Evolutionary conservation across 1,284 basidiomycete species (phyloP).

Genomic region (Hymenochaete sp.): DNA sequence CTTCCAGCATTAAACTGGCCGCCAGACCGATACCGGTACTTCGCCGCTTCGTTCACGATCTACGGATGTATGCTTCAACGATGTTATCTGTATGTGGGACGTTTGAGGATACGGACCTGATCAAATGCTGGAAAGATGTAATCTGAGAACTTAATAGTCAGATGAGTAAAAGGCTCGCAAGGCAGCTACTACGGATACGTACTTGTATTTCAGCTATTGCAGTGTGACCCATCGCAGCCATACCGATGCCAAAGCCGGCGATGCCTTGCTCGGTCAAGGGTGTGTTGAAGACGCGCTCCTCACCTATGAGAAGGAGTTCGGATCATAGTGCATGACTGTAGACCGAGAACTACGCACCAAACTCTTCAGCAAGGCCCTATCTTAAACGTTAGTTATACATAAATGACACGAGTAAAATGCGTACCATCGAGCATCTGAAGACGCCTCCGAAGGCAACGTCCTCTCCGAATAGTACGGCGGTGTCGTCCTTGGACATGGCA

Average conservation of each 20-base stretch:
- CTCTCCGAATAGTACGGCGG: slow-evolving; percentile 85
- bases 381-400: slow-evolving; percentile 22
- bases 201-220: slow-evolving; percentile 87
- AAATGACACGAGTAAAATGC: slow-evolving; percentile 17
- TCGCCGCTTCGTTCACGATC: slow-evolving; percentile 94
- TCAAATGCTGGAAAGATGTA: slow-evolving; percentile 92
- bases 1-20: slow-evolving; percentile 78
- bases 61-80: slow-evolving; percentile 29
- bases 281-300: slow-evolving; percentile 92
- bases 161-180: slow-evolving; percentile 1
- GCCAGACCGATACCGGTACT: slow-evolving; percentile 84
- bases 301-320: slow-evolving; percentile 38
- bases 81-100: slow-evolving; percentile 3
- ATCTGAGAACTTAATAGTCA: slow-evolving; percentile 52
- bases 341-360: slow-evolving; percentile 43
- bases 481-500: slow-evolving; percentile 78
- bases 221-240: slow-evolving; percentile 89
- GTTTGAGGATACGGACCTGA: slow-evolving; percentile 44
- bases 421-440: slow-evolving; percentile 79
- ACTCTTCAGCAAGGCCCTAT: slow-evolving; percentile 87
- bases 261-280: slow-evolving; percentile 93
- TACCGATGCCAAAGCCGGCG: slow-evolving; percentile 87
- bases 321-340: slow-evolving; percentile 7
- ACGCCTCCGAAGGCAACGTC: slow-evolving; percentile 93
- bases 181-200: not conserved